Conservation (phyloP, 108 stramenopile genomes). For the Mediolabrus comicus region DNA sequence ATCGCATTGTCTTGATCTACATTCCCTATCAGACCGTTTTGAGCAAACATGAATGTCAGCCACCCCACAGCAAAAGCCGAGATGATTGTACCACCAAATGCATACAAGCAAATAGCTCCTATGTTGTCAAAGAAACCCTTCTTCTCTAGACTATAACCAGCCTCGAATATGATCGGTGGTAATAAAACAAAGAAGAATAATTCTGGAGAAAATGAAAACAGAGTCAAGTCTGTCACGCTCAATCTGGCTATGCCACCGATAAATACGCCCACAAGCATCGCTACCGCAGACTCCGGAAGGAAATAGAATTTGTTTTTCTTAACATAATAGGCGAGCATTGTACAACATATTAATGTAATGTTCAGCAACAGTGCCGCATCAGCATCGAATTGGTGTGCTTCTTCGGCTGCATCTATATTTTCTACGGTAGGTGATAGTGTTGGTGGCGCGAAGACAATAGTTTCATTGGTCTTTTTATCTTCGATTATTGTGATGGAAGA, state of each 20-base stretch:
- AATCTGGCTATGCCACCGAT: slow-evolving; percentile 78
- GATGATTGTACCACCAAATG: slow-evolving; percentile 92
- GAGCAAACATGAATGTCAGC: slow-evolving; percentile 71
- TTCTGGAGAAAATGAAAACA: slow-evolving; percentile 87
- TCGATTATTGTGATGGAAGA: slow-evolving; percentile 1
- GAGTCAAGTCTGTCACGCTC: slow-evolving; percentile 54
- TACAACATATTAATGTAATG: slow-evolving; percentile 73
- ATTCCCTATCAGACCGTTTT: slow-evolving; percentile 62
- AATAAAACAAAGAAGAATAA: slow-evolving; percentile 95
- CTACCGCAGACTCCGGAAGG: slow-evolving; percentile 79
- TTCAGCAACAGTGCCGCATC: slow-evolving; percentile 66
- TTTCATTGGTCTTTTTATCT: not conserved
- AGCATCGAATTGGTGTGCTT: slow-evolving; percentile 81
- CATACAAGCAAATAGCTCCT: slow-evolving; percentile 89
- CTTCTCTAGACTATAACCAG: slow-evolving; percentile 89
- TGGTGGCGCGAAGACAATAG: not conserved
- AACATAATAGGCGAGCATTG: slow-evolving; percentile 75
- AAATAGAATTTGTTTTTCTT: slow-evolving; percentile 72
- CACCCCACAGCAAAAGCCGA: slow-evolving; percentile 94
- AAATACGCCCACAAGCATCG: slow-evolving; percentile 74
- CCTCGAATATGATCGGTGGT: slow-evolving; percentile 98
- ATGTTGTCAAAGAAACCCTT: slow-evolving; percentile 95
- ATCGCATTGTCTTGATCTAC: slow-evolving; percentile 90
- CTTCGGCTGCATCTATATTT: slow-evolving; percentile 51
- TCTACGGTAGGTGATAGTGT: slow-evolving; percentile 23